These are phyloP conservation scores for Cochlearia excelsa DNA, from an alignment of 345 rosid genomes.

Conservation along the genomic window DNA sequence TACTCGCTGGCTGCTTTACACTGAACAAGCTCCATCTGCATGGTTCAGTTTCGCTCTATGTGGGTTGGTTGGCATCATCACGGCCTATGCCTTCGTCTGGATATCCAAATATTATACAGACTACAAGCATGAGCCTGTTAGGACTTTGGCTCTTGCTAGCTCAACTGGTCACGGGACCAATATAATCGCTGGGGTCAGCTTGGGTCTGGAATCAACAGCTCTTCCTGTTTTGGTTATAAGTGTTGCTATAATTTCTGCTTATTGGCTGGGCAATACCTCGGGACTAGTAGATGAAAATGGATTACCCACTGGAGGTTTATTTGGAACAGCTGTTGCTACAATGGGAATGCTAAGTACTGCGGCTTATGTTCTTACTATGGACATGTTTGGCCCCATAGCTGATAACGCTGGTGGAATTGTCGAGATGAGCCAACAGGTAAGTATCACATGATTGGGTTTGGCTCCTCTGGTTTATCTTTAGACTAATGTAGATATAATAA, in stretches of 20 bases:
- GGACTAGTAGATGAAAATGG: slow-evolving; percentile 93
- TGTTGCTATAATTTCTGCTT: slow-evolving; percentile 73
- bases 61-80: slow-evolving; percentile 93
- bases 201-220: slow-evolving; percentile 98
- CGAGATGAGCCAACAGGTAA: slow-evolving; percentile 99
- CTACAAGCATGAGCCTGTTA: slow-evolving; percentile 97
- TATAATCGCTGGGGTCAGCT: slow-evolving; percentile 96
- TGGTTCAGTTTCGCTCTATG: slow-evolving; percentile 95
- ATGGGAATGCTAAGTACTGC: slow-evolving; percentile 99
- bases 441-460: slow-evolving; percentile 2
- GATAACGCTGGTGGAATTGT: slow-evolving; percentile 99
- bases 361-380: slow-evolving; percentile 98
- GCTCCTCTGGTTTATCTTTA: background rate
- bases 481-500: slow-evolving; percentile 13
- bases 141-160: slow-evolving; percentile 89
- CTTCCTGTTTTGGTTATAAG: slow-evolving; percentile 94
- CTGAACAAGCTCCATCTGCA: slow-evolving; percentile 96
- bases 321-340: slow-evolving; percentile 99
- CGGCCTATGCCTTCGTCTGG: slow-evolving; percentile 89
- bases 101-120: slow-evolving; percentile 96
- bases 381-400: slow-evolving; percentile 99
- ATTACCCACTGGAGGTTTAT: slow-evolving; percentile 83
- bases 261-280: slow-evolving; percentile 91
- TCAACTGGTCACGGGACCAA: slow-evolving; percentile 98
- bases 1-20: slow-evolving; percentile 95